phyloP scores from a whole-genome alignment of 495 filamentous ascomycete genomes.

The Penicillium malachiteum region DNA sequence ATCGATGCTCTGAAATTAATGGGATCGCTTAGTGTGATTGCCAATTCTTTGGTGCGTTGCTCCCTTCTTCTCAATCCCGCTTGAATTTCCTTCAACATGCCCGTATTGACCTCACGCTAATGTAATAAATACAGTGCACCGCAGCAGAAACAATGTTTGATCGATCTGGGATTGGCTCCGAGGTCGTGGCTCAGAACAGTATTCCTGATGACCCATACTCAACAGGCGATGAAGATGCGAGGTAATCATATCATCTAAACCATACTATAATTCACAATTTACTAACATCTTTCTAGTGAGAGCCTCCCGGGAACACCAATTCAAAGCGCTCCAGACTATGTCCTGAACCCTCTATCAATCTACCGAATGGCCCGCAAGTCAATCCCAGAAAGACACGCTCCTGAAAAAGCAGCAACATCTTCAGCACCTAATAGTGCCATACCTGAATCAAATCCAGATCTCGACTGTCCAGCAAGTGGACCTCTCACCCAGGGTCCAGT shows the following conservation, averaged over 20 bases:
- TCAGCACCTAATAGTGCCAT: conserved; percentile 20
- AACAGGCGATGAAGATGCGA: conserved; percentile 18
- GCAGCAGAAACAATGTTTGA: conserved; percentile 33
- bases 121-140: conserved; percentile 10
- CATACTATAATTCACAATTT: background rate
- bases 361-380: conserved; percentile 34
- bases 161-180: conserved; percentile 28
- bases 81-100: too few species aligned
- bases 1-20: conserved; percentile 26
- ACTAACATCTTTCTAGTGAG: conserved; percentile 7
- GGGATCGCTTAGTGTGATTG: conserved; percentile 24
- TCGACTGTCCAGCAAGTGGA: background rate
- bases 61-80: too few species aligned
- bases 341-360: conserved; percentile 32
- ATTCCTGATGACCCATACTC: conserved; percentile 33
- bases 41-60: conserved; percentile 20
- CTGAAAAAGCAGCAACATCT: conserved; percentile 21
- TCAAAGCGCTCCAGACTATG: conserved; percentile 34
- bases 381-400: conserved; percentile 33
- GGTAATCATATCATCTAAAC: conserved; percentile 1
- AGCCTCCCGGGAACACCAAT: conserved; percentile 21
- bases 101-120: too few species aligned
- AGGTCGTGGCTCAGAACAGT: conserved; percentile 24
- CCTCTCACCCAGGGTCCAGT: background rate
- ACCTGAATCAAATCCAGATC: conserved; percentile 7